Evolutionary conservation across 176 grass and related monocot species (phyloP).

Genomic region (Bromus sterilis): DNA sequence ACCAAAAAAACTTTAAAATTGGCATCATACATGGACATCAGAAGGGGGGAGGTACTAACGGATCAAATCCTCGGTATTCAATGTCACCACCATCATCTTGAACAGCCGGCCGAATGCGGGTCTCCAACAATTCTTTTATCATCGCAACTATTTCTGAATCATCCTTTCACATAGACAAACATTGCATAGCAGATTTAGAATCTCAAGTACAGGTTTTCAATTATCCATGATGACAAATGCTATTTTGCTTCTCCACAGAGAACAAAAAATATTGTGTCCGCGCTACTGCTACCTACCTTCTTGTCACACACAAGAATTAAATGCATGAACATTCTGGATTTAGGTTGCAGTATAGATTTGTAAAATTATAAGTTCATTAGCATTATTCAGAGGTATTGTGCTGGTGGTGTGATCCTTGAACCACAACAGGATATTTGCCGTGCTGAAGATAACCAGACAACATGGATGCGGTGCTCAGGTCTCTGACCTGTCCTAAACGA

Average conservation of each 20-base stretch:
- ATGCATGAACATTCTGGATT: background rate
- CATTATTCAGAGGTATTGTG: background rate
- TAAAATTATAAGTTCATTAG: background rate
- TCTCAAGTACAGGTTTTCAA: background rate
- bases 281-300: background rate
- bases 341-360: background rate
- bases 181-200: background rate
- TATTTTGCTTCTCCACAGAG: background rate
- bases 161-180: constrained; percentile 43
- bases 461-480: background rate
- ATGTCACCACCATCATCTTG: constrained; percentile 99
- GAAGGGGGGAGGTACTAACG: constrained; percentile 30
- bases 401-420: background rate
- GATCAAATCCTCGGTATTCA: constrained; percentile 87
- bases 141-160: constrained; percentile 99
- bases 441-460: background rate
- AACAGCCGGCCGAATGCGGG: constrained; percentile 89
- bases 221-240: background rate
- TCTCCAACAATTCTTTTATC: constrained; percentile 97
- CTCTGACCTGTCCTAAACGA: background rate
- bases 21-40: background rate
- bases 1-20: background rate
- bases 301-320: background rate
- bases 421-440: background rate
- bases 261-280: background rate